These are phyloP conservation scores for Eimeria maxima DNA, from an alignment of 169 alveolate genomes.

Conservation along the genomic window DNA sequence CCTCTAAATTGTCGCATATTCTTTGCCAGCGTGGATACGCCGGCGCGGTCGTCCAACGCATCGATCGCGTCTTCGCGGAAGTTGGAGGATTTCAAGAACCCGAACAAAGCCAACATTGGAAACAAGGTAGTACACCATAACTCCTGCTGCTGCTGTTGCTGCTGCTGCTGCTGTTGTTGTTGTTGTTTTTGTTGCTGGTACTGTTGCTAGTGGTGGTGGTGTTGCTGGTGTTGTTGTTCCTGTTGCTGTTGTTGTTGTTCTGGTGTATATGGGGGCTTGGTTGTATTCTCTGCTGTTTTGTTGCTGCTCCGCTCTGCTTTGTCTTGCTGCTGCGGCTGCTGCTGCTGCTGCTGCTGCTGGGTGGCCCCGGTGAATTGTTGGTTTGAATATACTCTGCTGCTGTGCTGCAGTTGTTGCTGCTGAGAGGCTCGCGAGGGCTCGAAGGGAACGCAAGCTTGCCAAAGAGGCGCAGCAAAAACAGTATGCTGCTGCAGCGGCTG, in stretches of 20 bases:
- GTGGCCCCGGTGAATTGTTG: neutral
- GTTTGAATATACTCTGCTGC: neutral
- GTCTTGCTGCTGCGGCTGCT: neutral
- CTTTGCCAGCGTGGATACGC: conserved; percentile 81
- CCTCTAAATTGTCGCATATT: conserved; percentile 90
- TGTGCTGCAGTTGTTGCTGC: conserved; percentile 64
- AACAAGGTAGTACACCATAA: neutral
- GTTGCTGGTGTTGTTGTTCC: neutral
- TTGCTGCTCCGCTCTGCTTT: neutral
- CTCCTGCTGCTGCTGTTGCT: neutral
- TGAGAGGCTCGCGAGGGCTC: conserved; percentile 43
- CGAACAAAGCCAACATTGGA: conserved; percentile 74
- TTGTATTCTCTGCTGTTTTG: neutral
- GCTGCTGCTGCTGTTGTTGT: conserved; percentile 24
- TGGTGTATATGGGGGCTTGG: neutral
- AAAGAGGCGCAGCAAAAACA: neutral
- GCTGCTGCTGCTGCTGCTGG: neutral
- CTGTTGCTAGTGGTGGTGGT: neutral
- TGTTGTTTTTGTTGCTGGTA: neutral
- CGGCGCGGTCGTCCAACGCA: conserved; percentile 72
- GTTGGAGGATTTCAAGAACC: conserved; percentile 80
- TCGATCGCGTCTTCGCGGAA: conserved; percentile 69
- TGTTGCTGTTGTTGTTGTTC: conserved; percentile 5
- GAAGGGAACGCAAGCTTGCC: conserved; percentile 45
- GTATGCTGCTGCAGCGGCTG: conserved; percentile 4